Percentiles rank a stretch among this genome's conserved stretches.
Conservation (phyloP, 306 rosid genomes). For the Glycyrrhiza uralensis region DNA sequence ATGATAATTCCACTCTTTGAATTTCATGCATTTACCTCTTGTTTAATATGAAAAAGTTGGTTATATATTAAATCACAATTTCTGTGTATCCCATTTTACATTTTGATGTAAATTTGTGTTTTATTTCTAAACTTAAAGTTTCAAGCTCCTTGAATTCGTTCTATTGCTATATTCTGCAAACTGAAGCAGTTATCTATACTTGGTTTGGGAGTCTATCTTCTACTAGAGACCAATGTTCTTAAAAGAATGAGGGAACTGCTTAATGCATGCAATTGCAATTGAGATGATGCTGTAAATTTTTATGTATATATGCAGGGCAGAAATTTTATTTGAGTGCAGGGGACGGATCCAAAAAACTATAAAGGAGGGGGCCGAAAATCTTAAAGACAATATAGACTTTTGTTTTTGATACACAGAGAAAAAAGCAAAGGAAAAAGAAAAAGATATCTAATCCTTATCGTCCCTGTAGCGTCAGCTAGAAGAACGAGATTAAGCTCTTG, state of each 20-base stretch:
- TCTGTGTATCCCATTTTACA: neutral
- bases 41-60: neutral
- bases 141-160: conserved; percentile 77
- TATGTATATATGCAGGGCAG: too few species aligned
- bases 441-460: too few species aligned
- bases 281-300: neutral
- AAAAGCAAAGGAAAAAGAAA: too few species aligned
- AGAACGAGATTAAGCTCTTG: too few species aligned
- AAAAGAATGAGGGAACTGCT: conserved; percentile 69
- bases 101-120: neutral
- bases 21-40: neutral
- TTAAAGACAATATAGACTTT: too few species aligned
- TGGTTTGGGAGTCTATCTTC: conserved; percentile 84
- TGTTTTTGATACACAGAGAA: too few species aligned
- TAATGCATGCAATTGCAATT: conserved; percentile 51
- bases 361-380: too few species aligned
- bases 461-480: too few species aligned
- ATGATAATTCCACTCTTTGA: too few species aligned
- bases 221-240: conserved; percentile 75
- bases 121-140: conserved; percentile 42
- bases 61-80: neutral
- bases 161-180: conserved; percentile 78
- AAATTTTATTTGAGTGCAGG: too few species aligned
- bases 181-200: conserved; percentile 52
- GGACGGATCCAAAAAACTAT: too few species aligned